Conservation (phyloP, 2,329 filamentous ascomycete species). For the Ophiostoma tasmaniense region DNA sequence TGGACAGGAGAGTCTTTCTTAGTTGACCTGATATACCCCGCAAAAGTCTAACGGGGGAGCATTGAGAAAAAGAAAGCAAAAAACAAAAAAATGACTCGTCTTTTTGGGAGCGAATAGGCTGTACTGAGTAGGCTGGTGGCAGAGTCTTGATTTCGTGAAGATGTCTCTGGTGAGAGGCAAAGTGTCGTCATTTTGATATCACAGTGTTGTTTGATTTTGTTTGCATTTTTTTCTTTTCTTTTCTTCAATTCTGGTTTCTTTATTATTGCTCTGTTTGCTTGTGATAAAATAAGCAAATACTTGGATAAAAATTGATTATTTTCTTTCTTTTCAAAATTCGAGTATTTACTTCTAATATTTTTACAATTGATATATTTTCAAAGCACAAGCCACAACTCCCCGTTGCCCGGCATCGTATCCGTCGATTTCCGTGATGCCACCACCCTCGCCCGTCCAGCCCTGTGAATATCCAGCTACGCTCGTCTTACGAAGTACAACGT, state of each 20-base stretch:
- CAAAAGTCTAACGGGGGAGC: constrained; percentile 11
- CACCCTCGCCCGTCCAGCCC: background rate
- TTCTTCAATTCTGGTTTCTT: background rate
- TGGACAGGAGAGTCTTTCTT: background rate
- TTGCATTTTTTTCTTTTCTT: background rate
- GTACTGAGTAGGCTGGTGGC: background rate
- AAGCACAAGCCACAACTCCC: background rate
- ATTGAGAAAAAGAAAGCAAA: constrained; percentile 5
- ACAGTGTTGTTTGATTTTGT: background rate
- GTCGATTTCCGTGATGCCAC: background rate
- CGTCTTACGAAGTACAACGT: background rate
- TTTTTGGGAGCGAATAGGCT: background rate
- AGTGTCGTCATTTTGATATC: constrained; percentile 6
- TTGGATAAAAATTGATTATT: too few species aligned
- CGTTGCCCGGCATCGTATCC: background rate
- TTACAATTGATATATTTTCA: too few species aligned
- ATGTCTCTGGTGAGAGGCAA: background rate
- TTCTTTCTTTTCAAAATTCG: too few species aligned
- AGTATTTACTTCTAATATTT: too few species aligned
- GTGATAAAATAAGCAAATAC: too few species aligned
- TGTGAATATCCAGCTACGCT: background rate
- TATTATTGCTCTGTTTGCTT: too few species aligned
- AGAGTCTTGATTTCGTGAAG: background rate
- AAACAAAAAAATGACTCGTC: background rate
- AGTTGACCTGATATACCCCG: constrained; percentile 14